phyloP scores from a whole-genome alignment of 345 rosid genomes.

The Dipteronia sinensis region DNA sequence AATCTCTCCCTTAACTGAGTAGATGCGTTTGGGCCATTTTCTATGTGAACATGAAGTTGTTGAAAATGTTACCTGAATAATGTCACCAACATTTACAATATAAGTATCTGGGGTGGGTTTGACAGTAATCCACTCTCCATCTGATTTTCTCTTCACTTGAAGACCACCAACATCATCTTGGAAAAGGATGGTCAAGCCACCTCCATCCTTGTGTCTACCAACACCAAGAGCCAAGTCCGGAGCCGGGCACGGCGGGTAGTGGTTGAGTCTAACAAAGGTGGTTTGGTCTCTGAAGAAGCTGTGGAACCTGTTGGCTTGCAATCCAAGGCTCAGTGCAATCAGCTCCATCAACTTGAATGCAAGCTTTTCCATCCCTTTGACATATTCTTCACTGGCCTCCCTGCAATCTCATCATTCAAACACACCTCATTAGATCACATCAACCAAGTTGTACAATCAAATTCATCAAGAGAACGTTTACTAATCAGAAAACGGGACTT shows the following conservation, averaged over 20 bases:
- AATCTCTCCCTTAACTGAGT: no score
- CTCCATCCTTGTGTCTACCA: conserved; percentile 36
- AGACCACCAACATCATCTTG: conserved; percentile 47
- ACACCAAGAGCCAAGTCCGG: conserved; percentile 41
- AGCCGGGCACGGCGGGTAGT: conserved; percentile 44
- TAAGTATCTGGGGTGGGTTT: conserved; percentile 31
- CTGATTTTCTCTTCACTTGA: conserved; percentile 36
- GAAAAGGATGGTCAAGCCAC: conserved; percentile 33
- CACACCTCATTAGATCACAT: neutral
- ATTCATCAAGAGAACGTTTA: no score
- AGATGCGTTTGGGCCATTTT: no score
- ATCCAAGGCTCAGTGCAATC: conserved; percentile 38
- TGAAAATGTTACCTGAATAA: conserved; percentile 30
- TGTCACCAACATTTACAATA: conserved; percentile 37
- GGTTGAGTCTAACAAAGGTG: conserved; percentile 30
- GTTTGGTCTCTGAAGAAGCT: conserved; percentile 36
- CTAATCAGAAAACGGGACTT: no score
- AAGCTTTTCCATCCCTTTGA: conserved; percentile 28
- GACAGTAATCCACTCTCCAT: conserved; percentile 43
- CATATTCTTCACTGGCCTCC: conserved; percentile 40
- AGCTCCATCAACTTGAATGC: conserved; percentile 39
- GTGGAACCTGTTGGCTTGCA: conserved; percentile 28
- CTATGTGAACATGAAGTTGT: no score
- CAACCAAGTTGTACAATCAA: neutral
- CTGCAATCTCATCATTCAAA: conserved; percentile 16